Evolutionary conservation across 331 rosid genomes (phyloP), one percentile per base, ranked within the genome.

Genomic region (Quercus phellos): DNA sequence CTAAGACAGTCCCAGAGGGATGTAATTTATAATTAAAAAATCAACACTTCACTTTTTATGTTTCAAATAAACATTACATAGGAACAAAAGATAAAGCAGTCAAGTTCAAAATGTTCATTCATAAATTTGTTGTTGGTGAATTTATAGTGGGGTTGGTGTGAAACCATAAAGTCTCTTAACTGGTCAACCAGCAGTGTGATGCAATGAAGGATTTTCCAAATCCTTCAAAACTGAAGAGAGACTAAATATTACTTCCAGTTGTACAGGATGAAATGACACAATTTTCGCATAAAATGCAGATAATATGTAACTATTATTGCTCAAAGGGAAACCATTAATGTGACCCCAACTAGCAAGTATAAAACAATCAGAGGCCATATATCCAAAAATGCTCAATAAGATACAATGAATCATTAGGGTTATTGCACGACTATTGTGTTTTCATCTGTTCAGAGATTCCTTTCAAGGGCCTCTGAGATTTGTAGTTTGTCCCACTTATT

Each of bases 381-480:
- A 34, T 16, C 68, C 43, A 46, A 55, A 56, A 72, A 32, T 72
- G 79, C 60, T 73, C 58, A 55, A 16, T 22, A n/a, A 59, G 51
- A 73, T 77, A 61, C 51, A 73, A 27, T 55, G 59, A 79, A 32
- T 72, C 3, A 72, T 43, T 46, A 34, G 10, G 46, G 50, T 51
- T 22, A 61, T 72, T 51, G 43, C 60, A 72, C 8, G 10, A 78
- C 68, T 34, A 61, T 63, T 30, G 29, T 63, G 43, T 51, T 64
- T 70, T 71, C 64, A 17, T 29, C 70, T 61, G 18, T 73, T 79
- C 74, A 73, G 74, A 79, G 72, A 50, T 72, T 72, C 75, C 84
- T 72, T 72, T 79, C 60, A 76, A 29, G 32, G 55, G 70, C 80
- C 85, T 46, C 1, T 46, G 17, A 77, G 74, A 77, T 64, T 79